Conservation (phyloP, 2,329 filamentous ascomycete species). For the Aspergillus sergii region DNA sequence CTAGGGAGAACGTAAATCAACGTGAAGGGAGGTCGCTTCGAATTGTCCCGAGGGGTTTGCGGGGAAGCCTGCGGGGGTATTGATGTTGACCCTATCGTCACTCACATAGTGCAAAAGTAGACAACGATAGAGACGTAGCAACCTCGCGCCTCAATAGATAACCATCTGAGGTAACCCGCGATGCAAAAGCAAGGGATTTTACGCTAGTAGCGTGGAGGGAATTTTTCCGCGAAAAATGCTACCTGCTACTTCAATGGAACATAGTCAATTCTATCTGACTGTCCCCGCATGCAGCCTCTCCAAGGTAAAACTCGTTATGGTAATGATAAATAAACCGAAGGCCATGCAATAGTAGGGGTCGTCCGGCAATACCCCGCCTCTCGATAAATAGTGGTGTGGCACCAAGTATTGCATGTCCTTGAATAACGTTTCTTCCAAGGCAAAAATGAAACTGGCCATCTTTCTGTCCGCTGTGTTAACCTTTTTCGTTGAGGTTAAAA, state of each 20-base stretch:
- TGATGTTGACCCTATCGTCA: background rate
- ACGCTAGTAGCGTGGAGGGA: background rate
- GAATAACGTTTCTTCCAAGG: background rate
- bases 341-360: background rate
- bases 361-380: background rate
- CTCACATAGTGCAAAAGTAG: background rate
- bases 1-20: background rate
- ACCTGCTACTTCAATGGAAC: background rate
- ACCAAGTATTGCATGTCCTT: background rate
- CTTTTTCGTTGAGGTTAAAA: too few relatives aligned
- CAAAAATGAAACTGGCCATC: background rate
- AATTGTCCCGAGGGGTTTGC: background rate
- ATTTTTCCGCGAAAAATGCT: background rate
- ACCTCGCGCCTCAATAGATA: background rate
- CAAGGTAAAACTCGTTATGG: background rate
- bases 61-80: background rate
- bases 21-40: background rate
- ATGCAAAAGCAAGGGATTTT: background rate
- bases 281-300: background rate
- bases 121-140: background rate
- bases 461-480: background rate
- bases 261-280: background rate
- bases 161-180: background rate
- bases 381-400: background rate
- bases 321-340: background rate